Base-by-base conservation (phyloP, 176 grass and related monocot species). In the Panicum miliaceum region DNA sequence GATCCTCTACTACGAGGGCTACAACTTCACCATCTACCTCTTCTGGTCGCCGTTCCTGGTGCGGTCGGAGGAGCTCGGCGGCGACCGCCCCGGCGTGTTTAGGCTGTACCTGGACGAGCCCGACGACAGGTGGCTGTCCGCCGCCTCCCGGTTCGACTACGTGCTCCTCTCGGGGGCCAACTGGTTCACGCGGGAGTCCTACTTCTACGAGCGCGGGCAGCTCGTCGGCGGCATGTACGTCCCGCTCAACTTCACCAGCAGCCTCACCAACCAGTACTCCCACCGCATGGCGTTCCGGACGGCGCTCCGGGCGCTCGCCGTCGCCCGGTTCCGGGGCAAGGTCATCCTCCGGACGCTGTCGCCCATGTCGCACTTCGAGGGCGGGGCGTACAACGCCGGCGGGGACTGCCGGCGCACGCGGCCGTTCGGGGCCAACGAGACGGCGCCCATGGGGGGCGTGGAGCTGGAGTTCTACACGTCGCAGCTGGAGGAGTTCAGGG, bases 21-120 rank as follows among this genome's bases (percentile, higher is more conserved):
- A 93, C 86, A 87, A 87, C 73, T 74, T 88, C 67, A 97, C 94
- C 38, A 15, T 93, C 3, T 81, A 83, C 42, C 82, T 86, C 59
- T 86, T 90, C 85, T 97, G 91, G 94, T 88, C 94, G 8, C 91
- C 91, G 7, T 93, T 97, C 81, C 73, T 93, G 56, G 88, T 97
- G 69, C 79, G 90, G 53, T 23, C 45, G 68, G 77, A 50, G 67
- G 78, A 85, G 66, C 53, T 54, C 64, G 35, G 58, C 69, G 27
- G 58, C 25, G 82, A 74, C 73, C 27, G 52, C 47, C n/a, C 82
- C 5, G 83, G 64, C n/a, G 53, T 51, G 51, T 89, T 77, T 64
- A 88, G 63, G 45, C 84, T 97, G 41, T 97, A 88, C 84, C 72
- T 97, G 13, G 94, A 97, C 67, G 87, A 92, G 68, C 60, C 84